Conservation (phyloP, 1,139 yeast genomes). For the Candida sanyaensis region DNA sequence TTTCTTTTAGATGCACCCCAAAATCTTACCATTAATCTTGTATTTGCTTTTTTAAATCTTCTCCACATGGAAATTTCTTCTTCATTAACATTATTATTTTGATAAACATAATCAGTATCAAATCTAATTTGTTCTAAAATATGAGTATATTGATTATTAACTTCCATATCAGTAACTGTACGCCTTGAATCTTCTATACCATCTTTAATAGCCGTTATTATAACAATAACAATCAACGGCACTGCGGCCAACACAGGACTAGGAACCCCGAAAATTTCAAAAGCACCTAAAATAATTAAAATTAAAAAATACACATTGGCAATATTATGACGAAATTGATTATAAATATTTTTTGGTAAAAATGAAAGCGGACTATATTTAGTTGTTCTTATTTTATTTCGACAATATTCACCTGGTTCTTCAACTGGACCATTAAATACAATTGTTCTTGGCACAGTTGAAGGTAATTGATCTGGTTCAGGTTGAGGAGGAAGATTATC, state of each 20-base stretch:
- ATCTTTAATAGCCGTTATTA: slow-evolving; percentile 56
- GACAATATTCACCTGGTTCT: slow-evolving; percentile 58
- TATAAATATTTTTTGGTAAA: slow-evolving; percentile 51
- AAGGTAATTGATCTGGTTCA: slow-evolving; percentile 14
- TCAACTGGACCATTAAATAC: slow-evolving; percentile 65
- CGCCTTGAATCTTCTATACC: slow-evolving; percentile 61
- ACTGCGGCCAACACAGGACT: slow-evolving; percentile 57
- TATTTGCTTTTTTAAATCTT: slow-evolving; percentile 54
- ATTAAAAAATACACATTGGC: slow-evolving; percentile 58
- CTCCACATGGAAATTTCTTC: slow-evolving; percentile 61
- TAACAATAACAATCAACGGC: slow-evolving; percentile 59
- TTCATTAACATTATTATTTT: slow-evolving; percentile 45
- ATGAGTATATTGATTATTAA: slow-evolving; percentile 54
- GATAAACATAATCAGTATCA: slow-evolving; percentile 21
- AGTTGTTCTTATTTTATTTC: slow-evolving; percentile 63
- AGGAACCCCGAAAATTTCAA: slow-evolving; percentile 60
- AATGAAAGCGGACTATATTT: slow-evolving; percentile 59
- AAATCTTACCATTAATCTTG: slow-evolving; percentile 29
- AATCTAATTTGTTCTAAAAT: slow-evolving; percentile 28
- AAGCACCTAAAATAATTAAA: slow-evolving; percentile 52
- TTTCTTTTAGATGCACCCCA: slow-evolving; percentile 32
- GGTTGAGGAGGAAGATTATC: slow-evolving; percentile 22
- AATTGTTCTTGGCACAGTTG: slow-evolving; percentile 49
- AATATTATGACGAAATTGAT: slow-evolving; percentile 52
- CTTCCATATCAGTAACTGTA: slow-evolving; percentile 52